Percentiles rank a stretch among this genome's conserved stretches.
These are phyloP conservation scores for Suillus brevipes DNA, from an alignment of 768 basidiomycete species.

Conservation along the genomic window DNA sequence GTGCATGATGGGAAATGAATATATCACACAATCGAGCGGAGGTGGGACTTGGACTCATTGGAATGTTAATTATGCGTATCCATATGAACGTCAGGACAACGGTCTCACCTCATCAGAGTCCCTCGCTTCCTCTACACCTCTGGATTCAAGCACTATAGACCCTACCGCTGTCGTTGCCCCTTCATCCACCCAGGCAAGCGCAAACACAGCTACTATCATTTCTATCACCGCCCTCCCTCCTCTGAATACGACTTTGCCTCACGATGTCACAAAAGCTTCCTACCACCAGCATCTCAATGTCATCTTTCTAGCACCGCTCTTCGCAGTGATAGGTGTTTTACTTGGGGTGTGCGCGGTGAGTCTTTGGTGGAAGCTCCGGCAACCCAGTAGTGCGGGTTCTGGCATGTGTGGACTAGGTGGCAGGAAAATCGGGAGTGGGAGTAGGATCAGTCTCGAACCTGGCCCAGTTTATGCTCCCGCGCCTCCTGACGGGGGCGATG, in stretches of 20 bases:
- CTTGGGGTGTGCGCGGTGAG: constrained; percentile 20
- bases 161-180: neutral
- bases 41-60: constrained; percentile 13
- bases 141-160: neutral
- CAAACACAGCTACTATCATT: constrained; percentile 23
- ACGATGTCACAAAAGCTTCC: constrained; percentile 18
- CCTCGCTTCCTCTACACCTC: neutral
- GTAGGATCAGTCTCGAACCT: constrained; percentile 17
- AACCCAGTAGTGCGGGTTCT: neutral
- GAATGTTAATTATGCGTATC: constrained; percentile 13
- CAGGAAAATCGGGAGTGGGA: neutral
- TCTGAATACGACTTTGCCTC: constrained; percentile 13
- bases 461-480: constrained; percentile 28
- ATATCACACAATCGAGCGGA: constrained; percentile 1
- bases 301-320: constrained; percentile 29
- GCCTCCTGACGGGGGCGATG: constrained; percentile 16
- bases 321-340: constrained; percentile 25
- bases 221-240: constrained; percentile 37
- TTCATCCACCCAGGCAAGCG: constrained; percentile 13
- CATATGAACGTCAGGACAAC: neutral
- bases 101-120: neutral
- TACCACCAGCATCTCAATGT: constrained; percentile 26
- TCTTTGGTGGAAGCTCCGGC: constrained; percentile 17
- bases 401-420: neutral
- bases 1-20: constrained; percentile 18